These are phyloP conservation scores for Neopestalotiopsis clavispora DNA, from an alignment of 2,329 filamentous ascomycete species.

Conservation along the genomic window DNA sequence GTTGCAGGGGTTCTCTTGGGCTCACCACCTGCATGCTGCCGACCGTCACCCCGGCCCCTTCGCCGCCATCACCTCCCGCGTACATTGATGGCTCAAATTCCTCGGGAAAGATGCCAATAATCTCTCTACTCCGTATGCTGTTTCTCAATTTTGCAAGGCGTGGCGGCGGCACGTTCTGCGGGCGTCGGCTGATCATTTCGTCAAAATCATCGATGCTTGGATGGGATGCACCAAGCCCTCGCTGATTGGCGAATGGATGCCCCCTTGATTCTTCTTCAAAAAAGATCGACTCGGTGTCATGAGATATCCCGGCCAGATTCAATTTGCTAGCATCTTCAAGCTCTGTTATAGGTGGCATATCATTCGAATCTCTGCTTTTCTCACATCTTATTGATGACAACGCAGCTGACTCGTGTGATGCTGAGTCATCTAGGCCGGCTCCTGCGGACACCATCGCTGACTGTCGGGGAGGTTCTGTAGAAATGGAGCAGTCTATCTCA, in stretches of 20 bases:
- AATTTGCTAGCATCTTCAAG: too few relatives aligned
- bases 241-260: too few relatives aligned
- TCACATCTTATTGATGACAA: too few relatives aligned
- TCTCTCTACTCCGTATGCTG: constrained; percentile 35
- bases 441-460: not conserved
- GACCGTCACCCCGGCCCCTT: too few relatives aligned
- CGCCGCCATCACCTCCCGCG: not conserved
- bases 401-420: too few relatives aligned
- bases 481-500: not conserved
- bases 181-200: not conserved
- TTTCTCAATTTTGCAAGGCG: constrained; percentile 34
- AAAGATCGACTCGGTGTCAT: too few relatives aligned
- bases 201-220: constrained; percentile 9
- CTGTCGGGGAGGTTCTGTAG: not conserved
- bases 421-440: not conserved
- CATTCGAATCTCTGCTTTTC: too few relatives aligned
- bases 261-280: not conserved
- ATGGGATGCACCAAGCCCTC: not conserved
- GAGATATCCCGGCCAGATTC: too few relatives aligned
- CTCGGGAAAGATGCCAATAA: constrained; percentile 35
- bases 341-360: too few relatives aligned
- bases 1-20: not conserved
- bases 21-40: too few relatives aligned
- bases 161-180: constrained; percentile 26
- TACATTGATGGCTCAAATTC: constrained; percentile 24